Base-by-base conservation (phyloP, 768 basidiomycete species). In the Filobasidium floriforme region DNA sequence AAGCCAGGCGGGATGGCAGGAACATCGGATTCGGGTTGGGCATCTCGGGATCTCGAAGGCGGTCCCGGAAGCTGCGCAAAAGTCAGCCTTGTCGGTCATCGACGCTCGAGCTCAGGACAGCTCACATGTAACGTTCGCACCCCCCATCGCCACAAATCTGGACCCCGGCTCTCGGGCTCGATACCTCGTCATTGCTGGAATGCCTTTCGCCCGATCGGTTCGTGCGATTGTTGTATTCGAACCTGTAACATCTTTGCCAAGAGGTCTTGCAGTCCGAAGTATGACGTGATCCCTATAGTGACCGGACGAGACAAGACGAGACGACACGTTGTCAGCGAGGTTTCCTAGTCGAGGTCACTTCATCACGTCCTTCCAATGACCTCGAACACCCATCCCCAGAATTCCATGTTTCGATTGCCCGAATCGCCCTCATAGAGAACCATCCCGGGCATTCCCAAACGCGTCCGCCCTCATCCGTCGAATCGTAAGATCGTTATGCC, bases 361-460 rank as follows among this genome's bases (percentile, higher is more conserved):
- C 28, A 1, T 1, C 15, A 19, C 18, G 22, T 24, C 26, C 18
- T 1, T 9, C 18, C 7, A 7, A 18, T 6, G 15, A 12, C 15
- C 19, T 18, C 46, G 5, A 51, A 12, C 12, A 60, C 59, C 28
- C 59, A 66, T n/a, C 64, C 64, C 64, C 64, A 66, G 57, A 54
- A 37, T 9, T 37, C 32, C 32, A 37, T 37, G 9, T 59, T 7
- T 40, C 26, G 19, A 41, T 12, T 26, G 7, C 49, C 59, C 11
- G 19, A 29, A 1, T 37, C 37, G 57, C 32, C 59, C 2, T 40
- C 28, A 19, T 57, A 32, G 7, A 57, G 55, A 19, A 43, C 37
- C 1, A 66, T 60, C 41, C 64, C 64, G n/a, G n/a, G 54, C 55
- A 37, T 64, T 64, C 19, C 63, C 63, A 14, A 64, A 44, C 24